phyloP scores from a whole-genome alignment of 2,329 filamentous ascomycete species.

The Neonectria coccinea region DNA sequence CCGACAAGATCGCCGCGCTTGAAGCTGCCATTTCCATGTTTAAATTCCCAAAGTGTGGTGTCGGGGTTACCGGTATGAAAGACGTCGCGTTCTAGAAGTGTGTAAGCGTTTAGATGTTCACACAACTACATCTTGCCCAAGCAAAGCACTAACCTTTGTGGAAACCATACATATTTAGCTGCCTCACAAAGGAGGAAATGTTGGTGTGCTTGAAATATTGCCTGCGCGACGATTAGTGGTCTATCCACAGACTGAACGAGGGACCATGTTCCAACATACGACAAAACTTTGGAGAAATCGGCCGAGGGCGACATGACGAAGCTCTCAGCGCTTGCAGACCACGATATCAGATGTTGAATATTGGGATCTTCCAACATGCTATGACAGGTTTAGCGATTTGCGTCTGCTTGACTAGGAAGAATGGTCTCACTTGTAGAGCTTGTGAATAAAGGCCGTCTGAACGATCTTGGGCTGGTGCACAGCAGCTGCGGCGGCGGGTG shows the following conservation, averaged over 20 bases:
- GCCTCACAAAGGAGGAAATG: conserved; percentile 96
- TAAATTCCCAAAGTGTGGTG: conserved; percentile 97
- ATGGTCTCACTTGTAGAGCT: conserved; percentile 88
- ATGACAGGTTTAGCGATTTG: conserved; percentile 44
- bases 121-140: not conserved
- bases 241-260: not conserved
- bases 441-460: conserved; percentile 98
- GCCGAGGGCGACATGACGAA: conserved; percentile 99
- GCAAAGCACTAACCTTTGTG: conserved; percentile 82
- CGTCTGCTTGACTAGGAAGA: not conserved
- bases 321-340: conserved; percentile 93
- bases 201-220: conserved; percentile 99
- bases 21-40: conserved; percentile 97
- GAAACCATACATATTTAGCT: conserved; percentile 99
- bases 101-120: conserved; percentile 13
- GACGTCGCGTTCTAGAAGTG: conserved; percentile 86
- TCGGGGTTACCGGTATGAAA: conserved; percentile 96
- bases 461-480: conserved; percentile 97
- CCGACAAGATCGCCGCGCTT: conserved; percentile 93
- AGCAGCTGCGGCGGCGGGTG: conserved; percentile 72
- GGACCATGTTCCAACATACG: conserved; percentile 71
- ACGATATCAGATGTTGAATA: conserved; percentile 96
- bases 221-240: conserved; percentile 59
- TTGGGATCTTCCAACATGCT: conserved; percentile 96
- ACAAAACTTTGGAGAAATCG: conserved; percentile 97